These are phyloP conservation scores for Immersiella caudata DNA, from an alignment of 495 filamentous ascomycete species.

Conservation along the genomic window DNA sequence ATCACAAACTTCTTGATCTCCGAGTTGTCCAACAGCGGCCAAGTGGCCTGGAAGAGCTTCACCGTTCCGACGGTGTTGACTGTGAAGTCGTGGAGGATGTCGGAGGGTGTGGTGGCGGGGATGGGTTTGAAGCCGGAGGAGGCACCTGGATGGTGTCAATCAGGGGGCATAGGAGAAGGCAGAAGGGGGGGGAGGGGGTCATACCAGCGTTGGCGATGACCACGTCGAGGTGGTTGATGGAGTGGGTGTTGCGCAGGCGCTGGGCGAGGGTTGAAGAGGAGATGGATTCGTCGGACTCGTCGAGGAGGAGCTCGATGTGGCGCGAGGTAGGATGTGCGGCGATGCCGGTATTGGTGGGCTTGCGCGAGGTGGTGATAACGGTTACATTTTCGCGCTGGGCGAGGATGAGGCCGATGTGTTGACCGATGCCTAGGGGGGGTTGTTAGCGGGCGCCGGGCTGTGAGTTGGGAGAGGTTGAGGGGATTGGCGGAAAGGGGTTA, in stretches of 20 bases:
- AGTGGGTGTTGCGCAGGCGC: slow-evolving; percentile 25
- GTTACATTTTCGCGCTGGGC: slow-evolving; percentile 47
- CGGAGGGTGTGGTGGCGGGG: slow-evolving; percentile 17
- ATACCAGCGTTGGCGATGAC: slow-evolving; percentile 55
- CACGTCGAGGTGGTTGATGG: slow-evolving; percentile 49
- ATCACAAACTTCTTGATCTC: slow-evolving; percentile 36
- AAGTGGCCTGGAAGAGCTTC: slow-evolving; percentile 34
- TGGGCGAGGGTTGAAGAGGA: slow-evolving; percentile 32
- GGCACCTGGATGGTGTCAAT: slow-evolving; percentile 22
- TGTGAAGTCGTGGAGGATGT: slow-evolving; percentile 30
- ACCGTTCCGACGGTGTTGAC: slow-evolving; percentile 38
- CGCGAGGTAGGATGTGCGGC: slow-evolving; percentile 39
- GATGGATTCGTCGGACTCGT: slow-evolving; percentile 35
- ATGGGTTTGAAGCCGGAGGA: slow-evolving; percentile 27
- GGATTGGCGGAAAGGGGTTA: neutral
- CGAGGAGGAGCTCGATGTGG: slow-evolving; percentile 40
- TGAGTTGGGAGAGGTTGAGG: neutral
- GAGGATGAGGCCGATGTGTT: slow-evolving; percentile 42
- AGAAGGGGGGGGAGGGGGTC: neutral
- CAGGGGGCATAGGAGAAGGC: neutral
- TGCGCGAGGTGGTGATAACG: slow-evolving; percentile 53
- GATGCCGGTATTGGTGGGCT: slow-evolving; percentile 32
- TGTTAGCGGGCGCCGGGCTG: neutral
- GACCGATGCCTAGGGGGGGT: slow-evolving; percentile 48
- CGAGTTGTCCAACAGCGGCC: slow-evolving; percentile 30